These are phyloP conservation scores for Leptodontidium sp. DNA, from an alignment of 2,329 filamentous ascomycete species.

Conservation along the genomic window DNA sequence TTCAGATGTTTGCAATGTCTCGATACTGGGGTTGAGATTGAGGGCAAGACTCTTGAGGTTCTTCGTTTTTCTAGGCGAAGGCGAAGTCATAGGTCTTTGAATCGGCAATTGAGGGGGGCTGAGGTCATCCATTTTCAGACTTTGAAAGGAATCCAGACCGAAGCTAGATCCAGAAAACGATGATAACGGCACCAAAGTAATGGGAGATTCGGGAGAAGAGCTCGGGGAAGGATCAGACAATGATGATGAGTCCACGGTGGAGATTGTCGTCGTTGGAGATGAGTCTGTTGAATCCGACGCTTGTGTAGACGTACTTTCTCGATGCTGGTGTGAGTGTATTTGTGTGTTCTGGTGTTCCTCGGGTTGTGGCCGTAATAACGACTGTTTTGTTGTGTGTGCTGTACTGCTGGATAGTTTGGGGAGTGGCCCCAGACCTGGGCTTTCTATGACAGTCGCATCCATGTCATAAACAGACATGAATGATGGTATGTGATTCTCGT, in stretches of 20 bases:
- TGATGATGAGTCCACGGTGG: conserved; percentile 89
- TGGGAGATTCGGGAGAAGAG: conserved; percentile 89
- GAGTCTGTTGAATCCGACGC: conserved; percentile 88
- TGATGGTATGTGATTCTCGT: conserved; percentile 76
- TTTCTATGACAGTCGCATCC: conserved; percentile 52
- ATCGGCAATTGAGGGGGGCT: conserved; percentile 53
- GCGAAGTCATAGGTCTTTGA: conserved; percentile 69
- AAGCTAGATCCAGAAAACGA: conserved; percentile 72
- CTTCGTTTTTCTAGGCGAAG: conserved; percentile 74
- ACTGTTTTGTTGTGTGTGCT: conserved; percentile 27
- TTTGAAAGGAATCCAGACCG: conserved; percentile 47
- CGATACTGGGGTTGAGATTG: conserved; percentile 64
- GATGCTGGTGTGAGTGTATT: conserved; percentile 66
- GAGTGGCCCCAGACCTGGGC: conserved; percentile 31
- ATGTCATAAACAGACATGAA: conserved; percentile 80
- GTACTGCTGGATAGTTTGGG: conserved; percentile 38
- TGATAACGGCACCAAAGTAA: conserved; percentile 75
- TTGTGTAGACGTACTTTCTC: conserved; percentile 80
- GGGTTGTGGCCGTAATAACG: conserved; percentile 22
- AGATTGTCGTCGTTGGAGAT: conserved; percentile 92
- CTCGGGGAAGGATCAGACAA: conserved; percentile 90
- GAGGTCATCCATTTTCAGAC: conserved; percentile 47
- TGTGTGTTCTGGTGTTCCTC: conserved; percentile 32
- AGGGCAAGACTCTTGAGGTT: conserved; percentile 88
- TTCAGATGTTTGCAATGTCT: conserved; percentile 57